phyloP scores from a whole-genome alignment of 1,284 basidiomycete species.

The Meira nashicola region DNA sequence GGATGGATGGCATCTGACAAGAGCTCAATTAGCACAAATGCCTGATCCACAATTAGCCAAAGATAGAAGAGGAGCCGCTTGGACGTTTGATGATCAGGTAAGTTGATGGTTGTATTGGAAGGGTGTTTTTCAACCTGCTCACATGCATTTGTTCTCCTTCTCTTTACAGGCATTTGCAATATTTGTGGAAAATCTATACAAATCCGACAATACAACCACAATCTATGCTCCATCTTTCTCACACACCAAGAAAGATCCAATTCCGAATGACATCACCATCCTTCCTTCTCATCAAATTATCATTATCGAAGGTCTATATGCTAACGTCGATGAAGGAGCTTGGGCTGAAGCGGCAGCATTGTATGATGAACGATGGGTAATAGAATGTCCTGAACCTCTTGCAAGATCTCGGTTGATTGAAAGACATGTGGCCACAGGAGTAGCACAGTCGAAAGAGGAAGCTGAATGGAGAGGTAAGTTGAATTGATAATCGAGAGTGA shows the following conservation, averaged over 20 bases:
- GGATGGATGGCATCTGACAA: slow-evolving; percentile 73
- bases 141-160: neutral
- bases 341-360: slow-evolving; percentile 67
- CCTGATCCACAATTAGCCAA: slow-evolving; percentile 57
- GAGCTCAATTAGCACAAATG: slow-evolving; percentile 62
- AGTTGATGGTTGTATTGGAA: slow-evolving; percentile 4
- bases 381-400: slow-evolving; percentile 63
- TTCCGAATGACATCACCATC: slow-evolving; percentile 58
- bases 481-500: slow-evolving; percentile 56
- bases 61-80: slow-evolving; percentile 45
- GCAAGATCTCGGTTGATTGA: slow-evolving; percentile 66
- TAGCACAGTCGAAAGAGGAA: slow-evolving; percentile 64
- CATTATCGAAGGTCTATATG: slow-evolving; percentile 78
- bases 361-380: slow-evolving; percentile 74
- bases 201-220: slow-evolving; percentile 7
- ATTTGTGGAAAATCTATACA: slow-evolving; percentile 36
- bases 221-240: slow-evolving; percentile 62
- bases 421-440: slow-evolving; percentile 70
- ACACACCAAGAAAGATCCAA: slow-evolving; percentile 61
- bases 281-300: slow-evolving; percentile 66
- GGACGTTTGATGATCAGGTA: slow-evolving; percentile 44
- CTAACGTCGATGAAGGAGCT: slow-evolving; percentile 65
- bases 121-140: neutral
- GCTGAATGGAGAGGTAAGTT: slow-evolving; percentile 67
- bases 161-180: slow-evolving; percentile 8